Conservation (phyloP, 2,329 filamentous ascomycete species). For the Xylaria polymorpha region DNA sequence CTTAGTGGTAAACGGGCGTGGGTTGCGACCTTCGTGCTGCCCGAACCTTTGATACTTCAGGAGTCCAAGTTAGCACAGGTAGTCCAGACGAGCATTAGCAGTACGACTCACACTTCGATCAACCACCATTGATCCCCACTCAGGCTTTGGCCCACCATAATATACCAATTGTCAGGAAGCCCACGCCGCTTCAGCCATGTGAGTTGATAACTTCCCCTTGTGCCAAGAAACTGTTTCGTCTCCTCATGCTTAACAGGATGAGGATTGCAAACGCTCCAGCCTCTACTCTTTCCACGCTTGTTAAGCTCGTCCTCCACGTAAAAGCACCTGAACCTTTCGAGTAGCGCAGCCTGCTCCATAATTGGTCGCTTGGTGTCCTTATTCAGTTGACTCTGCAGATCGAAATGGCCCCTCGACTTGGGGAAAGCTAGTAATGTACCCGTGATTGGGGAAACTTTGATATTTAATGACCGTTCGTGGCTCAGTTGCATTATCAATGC, state of each 20-base stretch:
- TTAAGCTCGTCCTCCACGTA: slow-evolving; percentile 71
- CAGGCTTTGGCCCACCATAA: slow-evolving; percentile 76
- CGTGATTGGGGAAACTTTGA: slow-evolving; percentile 81
- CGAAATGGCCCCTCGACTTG: slow-evolving; percentile 64
- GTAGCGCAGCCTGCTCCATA: slow-evolving; percentile 65
- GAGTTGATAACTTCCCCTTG: slow-evolving; percentile 70
- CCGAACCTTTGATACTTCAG: slow-evolving; percentile 38
- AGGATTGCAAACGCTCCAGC: slow-evolving; percentile 68
- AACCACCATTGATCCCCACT: slow-evolving; percentile 85
- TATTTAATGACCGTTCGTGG: slow-evolving; percentile 65
- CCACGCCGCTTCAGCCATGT: slow-evolving; percentile 76
- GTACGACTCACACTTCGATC: slow-evolving; percentile 67
- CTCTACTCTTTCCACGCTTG: slow-evolving; percentile 69
- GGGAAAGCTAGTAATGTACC: slow-evolving; percentile 80
- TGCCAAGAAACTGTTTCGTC: slow-evolving; percentile 70
- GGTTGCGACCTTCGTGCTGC: slow-evolving; percentile 43
- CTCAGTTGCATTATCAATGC: slow-evolving; percentile 77
- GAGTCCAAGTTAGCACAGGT: slow-evolving; percentile 30
- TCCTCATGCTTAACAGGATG: slow-evolving; percentile 63
- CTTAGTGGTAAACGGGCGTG: slow-evolving; percentile 58
- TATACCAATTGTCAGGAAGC: slow-evolving; percentile 79
- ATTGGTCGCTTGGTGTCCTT: slow-evolving; percentile 63
- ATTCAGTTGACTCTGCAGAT: slow-evolving; percentile 75
- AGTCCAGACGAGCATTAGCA: slow-evolving; percentile 8
- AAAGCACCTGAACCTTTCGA: slow-evolving; percentile 73